phyloP scores from a whole-genome alignment of 306 rosid genomes.

The Cucumis cinereus region DNA sequence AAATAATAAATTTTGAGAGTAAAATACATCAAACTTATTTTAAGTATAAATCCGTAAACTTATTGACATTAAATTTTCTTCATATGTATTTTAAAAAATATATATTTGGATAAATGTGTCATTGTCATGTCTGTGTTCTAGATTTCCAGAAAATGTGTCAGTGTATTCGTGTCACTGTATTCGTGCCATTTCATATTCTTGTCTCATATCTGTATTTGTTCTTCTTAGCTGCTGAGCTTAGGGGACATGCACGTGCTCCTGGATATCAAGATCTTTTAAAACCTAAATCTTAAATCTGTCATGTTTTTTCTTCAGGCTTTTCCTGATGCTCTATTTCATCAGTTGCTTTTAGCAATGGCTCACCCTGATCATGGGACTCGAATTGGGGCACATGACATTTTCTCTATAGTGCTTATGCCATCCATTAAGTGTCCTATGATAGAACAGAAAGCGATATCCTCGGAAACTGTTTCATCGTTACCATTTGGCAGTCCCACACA shows the following conservation, averaged over 20 bases:
- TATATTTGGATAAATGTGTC: too few species aligned
- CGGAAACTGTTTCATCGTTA: slow-evolving; percentile 18
- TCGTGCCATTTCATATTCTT: too few species aligned
- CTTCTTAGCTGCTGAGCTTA: neutral
- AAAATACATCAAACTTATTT: too few species aligned
- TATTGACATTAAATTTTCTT: too few species aligned
- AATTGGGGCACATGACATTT: slow-evolving; percentile 67
- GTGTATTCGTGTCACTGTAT: too few species aligned
- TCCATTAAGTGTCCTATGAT: slow-evolving; percentile 29
- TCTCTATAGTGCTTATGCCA: slow-evolving; percentile 72
- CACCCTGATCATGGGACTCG: slow-evolving; percentile 81
- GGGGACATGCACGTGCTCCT: neutral
- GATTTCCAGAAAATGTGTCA: too few species aligned
- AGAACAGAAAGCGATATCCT: slow-evolving; percentile 26
- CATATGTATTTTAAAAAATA: too few species aligned
- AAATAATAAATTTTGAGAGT: too few species aligned
- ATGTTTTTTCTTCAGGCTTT: slow-evolving; percentile 45
- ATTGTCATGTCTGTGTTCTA: too few species aligned
- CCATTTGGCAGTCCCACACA: slow-evolving; percentile 17
- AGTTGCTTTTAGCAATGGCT: slow-evolving; percentile 75
- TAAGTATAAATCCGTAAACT: too few species aligned
- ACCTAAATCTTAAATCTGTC: slow-evolving; percentile 11
- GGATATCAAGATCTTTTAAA: slow-evolving; percentile 12
- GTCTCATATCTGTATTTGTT: too few species aligned
- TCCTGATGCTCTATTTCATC: slow-evolving; percentile 93